A percentile compares a stretch with the other conserved stretches of the same genome.
These are phyloP conservation scores for Wickerhamiella australiensis DNA, from an alignment of 805 yeast species.

Conservation along the genomic window DNA sequence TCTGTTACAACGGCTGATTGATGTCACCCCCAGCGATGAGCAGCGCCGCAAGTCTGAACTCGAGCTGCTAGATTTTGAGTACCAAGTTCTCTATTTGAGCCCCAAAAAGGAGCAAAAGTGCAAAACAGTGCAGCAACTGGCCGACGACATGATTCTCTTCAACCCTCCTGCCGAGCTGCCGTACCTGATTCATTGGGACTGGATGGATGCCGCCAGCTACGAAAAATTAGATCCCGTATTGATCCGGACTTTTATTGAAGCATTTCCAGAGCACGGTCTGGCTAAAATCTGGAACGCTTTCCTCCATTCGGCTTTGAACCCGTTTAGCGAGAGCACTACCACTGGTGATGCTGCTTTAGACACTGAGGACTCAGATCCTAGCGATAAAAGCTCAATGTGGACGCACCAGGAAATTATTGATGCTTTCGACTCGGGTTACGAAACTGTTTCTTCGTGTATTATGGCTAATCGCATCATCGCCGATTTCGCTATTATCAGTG, in stretches of 20 bases:
- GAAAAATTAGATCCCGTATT: conserved; percentile 34
- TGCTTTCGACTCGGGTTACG: conserved; percentile 41
- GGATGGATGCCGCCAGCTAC: conserved; percentile 48
- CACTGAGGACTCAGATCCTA: too few species aligned
- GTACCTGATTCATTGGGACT: conserved; percentile 26
- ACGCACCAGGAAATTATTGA: conserved; percentile 39
- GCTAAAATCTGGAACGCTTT: conserved; percentile 12
- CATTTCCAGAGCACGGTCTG: conserved; percentile 14
- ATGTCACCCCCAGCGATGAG: conserved; percentile 49
- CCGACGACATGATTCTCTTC: conserved; percentile 62
- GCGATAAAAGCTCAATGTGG: conserved; percentile 16
- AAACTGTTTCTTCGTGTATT: conserved; percentile 32
- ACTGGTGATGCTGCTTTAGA: too few species aligned
- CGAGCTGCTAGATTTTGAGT: conserved; percentile 44
- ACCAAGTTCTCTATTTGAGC: conserved; percentile 40
- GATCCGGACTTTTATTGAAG: conserved; percentile 8
- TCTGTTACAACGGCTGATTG: conserved; percentile 45
- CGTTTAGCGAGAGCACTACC: conserved; percentile 6
- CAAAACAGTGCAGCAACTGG: conserved; percentile 40
- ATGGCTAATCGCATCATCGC: conserved; percentile 57
- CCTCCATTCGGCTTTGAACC: conserved; percentile 9
- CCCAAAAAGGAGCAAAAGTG: conserved; percentile 38
- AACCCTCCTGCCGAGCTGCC: conserved; percentile 48
- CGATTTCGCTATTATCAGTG: conserved; percentile 43
- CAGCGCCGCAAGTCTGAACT: conserved; percentile 49